phyloP scores from a whole-genome alignment of 768 basidiomycete species.

The Tricholomella constricta region DNA sequence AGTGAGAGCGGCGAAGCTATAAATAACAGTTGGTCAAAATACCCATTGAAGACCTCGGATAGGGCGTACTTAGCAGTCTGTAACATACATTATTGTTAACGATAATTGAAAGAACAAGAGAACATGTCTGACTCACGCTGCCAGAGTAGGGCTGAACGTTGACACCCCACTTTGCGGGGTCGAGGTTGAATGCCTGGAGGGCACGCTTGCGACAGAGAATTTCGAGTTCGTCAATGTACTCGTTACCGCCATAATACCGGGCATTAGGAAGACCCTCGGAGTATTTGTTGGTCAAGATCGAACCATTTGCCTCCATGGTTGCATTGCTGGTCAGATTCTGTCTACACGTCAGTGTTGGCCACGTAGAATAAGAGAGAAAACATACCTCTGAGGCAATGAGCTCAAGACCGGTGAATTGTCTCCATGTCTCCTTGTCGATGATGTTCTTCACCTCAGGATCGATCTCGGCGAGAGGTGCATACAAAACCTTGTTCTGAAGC shows the following conservation, averaged over 20 bases:
- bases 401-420: slow-evolving; percentile 96
- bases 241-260: slow-evolving; percentile 97
- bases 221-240: slow-evolving; percentile 97
- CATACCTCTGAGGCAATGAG: slow-evolving; percentile 97
- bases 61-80: slow-evolving; percentile 83
- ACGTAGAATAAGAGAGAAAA: slow-evolving; percentile 2
- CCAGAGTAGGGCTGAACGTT: slow-evolving; percentile 99
- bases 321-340: slow-evolving; percentile 96
- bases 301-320: slow-evolving; percentile 98
- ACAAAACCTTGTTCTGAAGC: slow-evolving; percentile 88
- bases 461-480: slow-evolving; percentile 83
- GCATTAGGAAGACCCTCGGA: slow-evolving; percentile 99
- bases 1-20: slow-evolving; percentile 95
- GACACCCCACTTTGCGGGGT: slow-evolving; percentile 93
- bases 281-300: slow-evolving; percentile 98
- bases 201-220: slow-evolving; percentile 93
- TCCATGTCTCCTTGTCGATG: slow-evolving; percentile 99
- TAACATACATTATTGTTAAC: slow-evolving; percentile 4
- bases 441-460: slow-evolving; percentile 97
- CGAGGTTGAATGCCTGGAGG: slow-evolving; percentile 93
- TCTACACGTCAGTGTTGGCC: slow-evolving; percentile 5
- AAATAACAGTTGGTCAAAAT: slow-evolving; percentile 16
- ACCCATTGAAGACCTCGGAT: not conserved
- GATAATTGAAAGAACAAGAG: not conserved
- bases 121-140: slow-evolving; percentile 54